Evolutionary conservation across 257 asterid genomes (phyloP), one percentile per base, ranked within the genome.

Genomic region (Apocynum venetum): DNA sequence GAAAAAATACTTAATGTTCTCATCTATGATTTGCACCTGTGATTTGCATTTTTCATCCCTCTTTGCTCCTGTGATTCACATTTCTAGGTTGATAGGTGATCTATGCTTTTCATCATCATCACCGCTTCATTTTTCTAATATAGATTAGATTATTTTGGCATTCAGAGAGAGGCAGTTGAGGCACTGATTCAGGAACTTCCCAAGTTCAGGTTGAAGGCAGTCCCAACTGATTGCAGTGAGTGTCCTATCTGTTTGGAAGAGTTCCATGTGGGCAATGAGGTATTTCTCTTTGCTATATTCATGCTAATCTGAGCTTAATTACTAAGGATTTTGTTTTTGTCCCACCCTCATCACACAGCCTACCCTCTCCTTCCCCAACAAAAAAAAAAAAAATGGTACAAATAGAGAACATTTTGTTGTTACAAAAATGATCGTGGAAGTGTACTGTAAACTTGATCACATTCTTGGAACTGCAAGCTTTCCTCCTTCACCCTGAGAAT

Each of bases 131-230:
- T 11, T 46, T 49, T 53, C 73, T 43, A 43, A 68, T 9, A 20
- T 43, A 7, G 20, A 40, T 67, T 60, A 65, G 3, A 44, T 59
- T 71, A 31, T 76, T 81, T 80, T 76, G 70, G 63, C 64, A 43
- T 78, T 81, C 89, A 94, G 97, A 89, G 98, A 80, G 98, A 92
- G 85, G 97, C 98, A 7, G 97, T 94, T 69, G 98, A 92, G 83
- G 98, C 98, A 66, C 93, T 94, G 9, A 91, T 92, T 88, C 98
- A 92, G 86, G 97, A 94, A 84, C 97, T 94, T 72, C 97, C 98
- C 3, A 92, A 89, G 87, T 91, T 94, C 86, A 81, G 86, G 82
- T 80, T 94, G 85, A 94, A 94, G 86, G 96, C 97, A 0, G 98
- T 94, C 77, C 98, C 98, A 51, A 86, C 89, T 13, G 98, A 94